Percentiles rank a stretch among this genome's conserved stretches.
Evolutionary conservation across 805 yeast species (phyloP).

Genomic region (Metschnikowia rubicola): DNA sequence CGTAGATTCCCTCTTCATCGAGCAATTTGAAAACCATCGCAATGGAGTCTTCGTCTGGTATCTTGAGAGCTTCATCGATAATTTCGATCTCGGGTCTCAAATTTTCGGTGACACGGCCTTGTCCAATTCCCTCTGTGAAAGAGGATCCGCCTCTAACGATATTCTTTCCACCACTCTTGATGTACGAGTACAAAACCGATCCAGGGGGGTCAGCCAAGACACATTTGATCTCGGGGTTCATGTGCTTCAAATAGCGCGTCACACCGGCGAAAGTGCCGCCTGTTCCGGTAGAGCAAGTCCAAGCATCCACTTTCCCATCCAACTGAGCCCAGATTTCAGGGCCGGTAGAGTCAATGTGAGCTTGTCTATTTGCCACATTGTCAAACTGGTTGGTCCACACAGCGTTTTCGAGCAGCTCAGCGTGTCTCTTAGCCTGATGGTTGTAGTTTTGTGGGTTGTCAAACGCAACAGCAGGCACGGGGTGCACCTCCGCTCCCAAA

Average conservation of each 20-base stretch:
- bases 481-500: slow-evolving; percentile 82
- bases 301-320: slow-evolving; percentile 73
- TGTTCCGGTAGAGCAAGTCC: slow-evolving; percentile 89
- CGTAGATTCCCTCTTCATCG: slow-evolving; percentile 85
- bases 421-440: slow-evolving; percentile 83
- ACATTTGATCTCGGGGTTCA: slow-evolving; percentile 56
- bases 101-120: slow-evolving; percentile 87
- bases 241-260: slow-evolving; percentile 70
- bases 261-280: slow-evolving; percentile 92
- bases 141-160: slow-evolving; percentile 76
- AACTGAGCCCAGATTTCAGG: slow-evolving; percentile 90
- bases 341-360: slow-evolving; percentile 86
- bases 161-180: slow-evolving; percentile 64
- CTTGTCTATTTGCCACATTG: slow-evolving; percentile 80
- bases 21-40: slow-evolving; percentile 78
- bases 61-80: slow-evolving; percentile 75
- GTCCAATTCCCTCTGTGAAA: slow-evolving; percentile 95
- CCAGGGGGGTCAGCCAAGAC: slow-evolving; percentile 94
- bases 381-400: slow-evolving; percentile 95
- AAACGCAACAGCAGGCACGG: slow-evolving; percentile 84
- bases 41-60: slow-evolving; percentile 78
- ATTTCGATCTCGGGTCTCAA: slow-evolving; percentile 66
- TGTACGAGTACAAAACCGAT: slow-evolving; percentile 74
- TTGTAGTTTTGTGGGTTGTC: slow-evolving; percentile 82
- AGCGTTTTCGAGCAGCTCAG: slow-evolving; percentile 70